Conservation (phyloP, 176 grass and related monocot genomes). For the Raddia guianensis region DNA sequence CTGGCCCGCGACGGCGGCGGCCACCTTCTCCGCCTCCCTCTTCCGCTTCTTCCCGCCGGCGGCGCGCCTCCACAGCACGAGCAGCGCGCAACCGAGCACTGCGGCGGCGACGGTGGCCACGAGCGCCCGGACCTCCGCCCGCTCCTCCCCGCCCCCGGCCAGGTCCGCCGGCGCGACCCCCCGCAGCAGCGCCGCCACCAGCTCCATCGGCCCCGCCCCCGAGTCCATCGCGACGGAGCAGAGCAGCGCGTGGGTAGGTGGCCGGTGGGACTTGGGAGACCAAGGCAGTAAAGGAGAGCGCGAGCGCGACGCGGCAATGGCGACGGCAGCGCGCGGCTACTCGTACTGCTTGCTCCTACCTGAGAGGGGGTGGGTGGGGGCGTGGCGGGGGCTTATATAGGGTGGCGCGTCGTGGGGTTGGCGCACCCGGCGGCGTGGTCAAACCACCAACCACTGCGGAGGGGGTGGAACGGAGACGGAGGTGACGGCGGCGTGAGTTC, state of each 20-base stretch:
- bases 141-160: neutral
- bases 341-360: neutral
- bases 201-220: slow-evolving; percentile 51
- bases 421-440: slow-evolving; percentile 49
- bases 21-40: slow-evolving; percentile 35
- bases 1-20: neutral
- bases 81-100: slow-evolving; percentile 66
- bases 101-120: slow-evolving; percentile 53
- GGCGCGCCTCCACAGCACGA: slow-evolving; percentile 63
- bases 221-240: slow-evolving; percentile 24
- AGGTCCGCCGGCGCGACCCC: slow-evolving; percentile 56
- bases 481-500: neutral
- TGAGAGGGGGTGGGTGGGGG: neutral
- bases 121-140: slow-evolving; percentile 40
- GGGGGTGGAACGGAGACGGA: neutral
- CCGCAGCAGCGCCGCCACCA: slow-evolving; percentile 49
- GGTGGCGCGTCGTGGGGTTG: neutral
- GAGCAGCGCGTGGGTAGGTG: neutral
- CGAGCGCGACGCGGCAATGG: slow-evolving; percentile 8
- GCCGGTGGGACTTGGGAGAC: slow-evolving; percentile 9
- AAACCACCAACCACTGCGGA: slow-evolving; percentile 46
- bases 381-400: slow-evolving; percentile 38
- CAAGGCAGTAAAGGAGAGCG: neutral
- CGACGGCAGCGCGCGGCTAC: neutral
- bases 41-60: slow-evolving; percentile 51